Percentiles rank a stretch among this genome's conserved stretches.
These are phyloP conservation scores for Sporisorium iseilematis-ciliati DNA, from an alignment of 1,284 basidiomycete species.

Conservation along the genomic window DNA sequence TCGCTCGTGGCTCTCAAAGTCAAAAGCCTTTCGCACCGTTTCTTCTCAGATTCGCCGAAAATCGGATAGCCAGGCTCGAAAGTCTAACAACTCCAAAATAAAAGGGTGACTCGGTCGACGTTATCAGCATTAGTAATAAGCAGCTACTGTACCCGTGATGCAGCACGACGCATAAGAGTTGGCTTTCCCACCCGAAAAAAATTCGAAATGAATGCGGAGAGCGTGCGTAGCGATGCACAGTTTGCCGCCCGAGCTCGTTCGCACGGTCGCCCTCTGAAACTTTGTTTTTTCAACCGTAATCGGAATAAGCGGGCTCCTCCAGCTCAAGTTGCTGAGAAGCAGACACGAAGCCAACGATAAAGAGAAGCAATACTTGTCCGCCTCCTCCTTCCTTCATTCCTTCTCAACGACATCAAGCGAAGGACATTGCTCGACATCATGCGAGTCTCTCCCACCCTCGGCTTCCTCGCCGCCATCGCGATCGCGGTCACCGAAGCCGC, in stretches of 20 bases:
- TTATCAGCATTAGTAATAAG: too few relatives aligned
- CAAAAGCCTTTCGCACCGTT: too few relatives aligned
- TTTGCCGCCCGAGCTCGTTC: not conserved
- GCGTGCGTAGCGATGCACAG: not conserved
- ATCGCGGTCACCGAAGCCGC: constrained; percentile 25
- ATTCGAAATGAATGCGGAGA: constrained; percentile 9
- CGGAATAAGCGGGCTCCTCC: constrained; percentile 25
- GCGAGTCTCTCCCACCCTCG: constrained; percentile 12
- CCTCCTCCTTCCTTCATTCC: not conserved
- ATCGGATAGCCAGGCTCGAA: too few relatives aligned
- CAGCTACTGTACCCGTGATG: too few relatives aligned
- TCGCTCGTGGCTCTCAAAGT: too few relatives aligned
- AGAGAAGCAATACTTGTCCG: not conserved
- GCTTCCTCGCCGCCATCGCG: constrained; percentile 19
- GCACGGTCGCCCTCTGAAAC: not conserved
- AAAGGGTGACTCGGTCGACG: not conserved
- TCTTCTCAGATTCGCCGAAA: too few relatives aligned
- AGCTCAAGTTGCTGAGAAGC: too few relatives aligned
- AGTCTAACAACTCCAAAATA: not conserved
- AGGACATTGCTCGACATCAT: constrained; percentile 3
- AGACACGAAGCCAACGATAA: too few relatives aligned
- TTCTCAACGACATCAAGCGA: not conserved
- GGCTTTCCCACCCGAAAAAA: not conserved
- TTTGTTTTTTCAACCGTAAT: not conserved
- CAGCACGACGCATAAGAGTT: not conserved